Evolutionary conservation across 495 filamentous ascomycete genomes (phyloP).

Genomic region (Xylaria cubensis): DNA sequence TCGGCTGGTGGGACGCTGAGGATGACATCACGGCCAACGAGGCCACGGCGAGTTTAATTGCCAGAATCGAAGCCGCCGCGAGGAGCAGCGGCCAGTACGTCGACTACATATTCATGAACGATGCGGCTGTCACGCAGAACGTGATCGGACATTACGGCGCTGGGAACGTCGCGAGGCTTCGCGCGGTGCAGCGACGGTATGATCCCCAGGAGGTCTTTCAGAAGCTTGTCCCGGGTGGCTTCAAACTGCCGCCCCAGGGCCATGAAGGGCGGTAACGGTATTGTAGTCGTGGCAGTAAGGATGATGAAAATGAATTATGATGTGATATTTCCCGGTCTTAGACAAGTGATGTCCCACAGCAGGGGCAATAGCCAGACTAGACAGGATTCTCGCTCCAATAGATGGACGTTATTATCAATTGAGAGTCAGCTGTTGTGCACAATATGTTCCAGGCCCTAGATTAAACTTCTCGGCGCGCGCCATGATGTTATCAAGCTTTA

Average conservation of each 20-base stretch:
- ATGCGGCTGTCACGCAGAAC: conserved; percentile 33
- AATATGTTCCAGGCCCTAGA: neutral
- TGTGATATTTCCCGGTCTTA: conserved; percentile 17
- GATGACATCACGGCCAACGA: conserved; percentile 33
- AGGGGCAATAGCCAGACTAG: conserved; percentile 9
- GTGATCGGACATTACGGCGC: conserved; percentile 37
- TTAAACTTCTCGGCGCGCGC: neutral
- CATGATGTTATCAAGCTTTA: conserved; percentile 13
- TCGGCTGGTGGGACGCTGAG: conserved; percentile 34
- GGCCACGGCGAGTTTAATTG: conserved; percentile 31
- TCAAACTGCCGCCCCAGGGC: conserved; percentile 36
- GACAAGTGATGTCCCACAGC: conserved; percentile 20
- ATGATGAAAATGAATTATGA: conserved; percentile 12
- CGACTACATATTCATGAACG: conserved; percentile 39
- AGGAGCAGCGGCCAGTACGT: conserved; percentile 34
- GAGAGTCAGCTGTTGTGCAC: neutral
- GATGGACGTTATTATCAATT: neutral
- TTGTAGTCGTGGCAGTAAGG: neutral
- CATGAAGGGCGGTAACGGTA: conserved; percentile 1
- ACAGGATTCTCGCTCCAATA: neutral
- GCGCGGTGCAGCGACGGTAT: conserved; percentile 38
- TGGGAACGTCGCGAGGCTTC: conserved; percentile 37
- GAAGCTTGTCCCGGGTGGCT: conserved; percentile 41
- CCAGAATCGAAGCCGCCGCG: conserved; percentile 31
- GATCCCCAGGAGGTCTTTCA: conserved; percentile 41